These are phyloP conservation scores for Tephrocybe sp. DNA, from an alignment of 768 basidiomycete species.

Conservation along the genomic window DNA sequence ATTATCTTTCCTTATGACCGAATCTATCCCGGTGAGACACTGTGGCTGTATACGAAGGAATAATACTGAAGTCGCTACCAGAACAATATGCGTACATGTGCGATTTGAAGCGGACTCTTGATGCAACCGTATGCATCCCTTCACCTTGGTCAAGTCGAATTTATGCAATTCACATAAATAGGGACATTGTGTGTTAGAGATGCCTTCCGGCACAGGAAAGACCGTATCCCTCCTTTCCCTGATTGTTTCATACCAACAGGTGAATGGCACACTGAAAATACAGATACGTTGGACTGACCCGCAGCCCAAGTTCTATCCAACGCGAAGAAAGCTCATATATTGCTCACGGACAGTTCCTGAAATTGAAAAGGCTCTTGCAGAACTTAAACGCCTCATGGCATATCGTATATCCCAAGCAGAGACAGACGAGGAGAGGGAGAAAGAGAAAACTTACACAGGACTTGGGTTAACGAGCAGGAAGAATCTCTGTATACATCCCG, in stretches of 20 bases:
- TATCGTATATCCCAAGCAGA: conserved; percentile 78
- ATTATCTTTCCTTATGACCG: conserved; percentile 92
- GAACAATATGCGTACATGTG: conserved; percentile 99
- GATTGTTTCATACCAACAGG: conserved; percentile 98
- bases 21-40: conserved; percentile 83
- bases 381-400: conserved; percentile 89
- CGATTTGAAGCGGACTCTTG: conserved; percentile 94
- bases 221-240: conserved; percentile 93
- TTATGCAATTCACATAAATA: conserved; percentile 25
- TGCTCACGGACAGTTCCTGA: conserved; percentile 99
- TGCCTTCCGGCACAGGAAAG: conserved; percentile 99
- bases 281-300: conserved; percentile 1
- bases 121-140: conserved; percentile 67
- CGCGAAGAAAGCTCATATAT: conserved; percentile 92
- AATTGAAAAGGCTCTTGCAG: conserved; percentile 96
- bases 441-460: conserved; percentile 82
- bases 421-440: conserved; percentile 68
- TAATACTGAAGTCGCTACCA: conserved; percentile 25
- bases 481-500: conserved; percentile 94
- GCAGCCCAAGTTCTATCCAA: conserved; percentile 80
- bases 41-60: not conserved
- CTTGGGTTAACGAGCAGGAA: conserved; percentile 93
- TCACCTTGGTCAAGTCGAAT: not conserved
- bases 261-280: conserved; percentile 22
- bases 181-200: conserved; percentile 99